A percentile compares a stretch with the other conserved stretches of the same genome.
Evolutionary conservation across 495 filamentous ascomycete genomes (phyloP).

Genomic region (Daldinia loculata): DNA sequence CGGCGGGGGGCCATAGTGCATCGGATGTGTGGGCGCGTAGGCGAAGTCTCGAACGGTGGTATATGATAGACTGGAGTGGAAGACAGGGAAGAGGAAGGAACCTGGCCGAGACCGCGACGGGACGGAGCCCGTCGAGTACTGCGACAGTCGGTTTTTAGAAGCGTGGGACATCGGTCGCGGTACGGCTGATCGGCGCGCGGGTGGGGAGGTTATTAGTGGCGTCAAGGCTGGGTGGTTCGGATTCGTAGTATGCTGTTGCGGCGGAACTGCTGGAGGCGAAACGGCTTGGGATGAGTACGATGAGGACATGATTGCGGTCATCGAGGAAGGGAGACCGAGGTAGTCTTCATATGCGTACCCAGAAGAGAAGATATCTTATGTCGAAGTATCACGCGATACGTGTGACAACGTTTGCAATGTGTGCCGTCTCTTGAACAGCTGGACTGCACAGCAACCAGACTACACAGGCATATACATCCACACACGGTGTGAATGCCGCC

Average conservation of each 20-base stretch:
- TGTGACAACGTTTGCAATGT: constrained; percentile 10
- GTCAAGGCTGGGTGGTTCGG: constrained; percentile 67
- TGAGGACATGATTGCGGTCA: constrained; percentile 67
- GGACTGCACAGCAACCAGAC: constrained; percentile 17
- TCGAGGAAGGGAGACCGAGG: constrained; percentile 42
- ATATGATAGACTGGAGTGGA: constrained; percentile 89
- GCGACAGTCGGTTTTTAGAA: constrained; percentile 72
- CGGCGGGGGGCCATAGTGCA: constrained; percentile 93
- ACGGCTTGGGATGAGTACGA: constrained; percentile 61
- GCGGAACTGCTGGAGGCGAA: constrained; percentile 58
- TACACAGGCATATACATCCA: constrained; percentile 8
- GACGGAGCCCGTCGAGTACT: constrained; percentile 76
- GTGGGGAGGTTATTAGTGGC: constrained; percentile 69
- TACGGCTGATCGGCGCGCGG: constrained; percentile 63
- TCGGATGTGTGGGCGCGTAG: constrained; percentile 79
- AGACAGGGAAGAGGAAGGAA: constrained; percentile 81
- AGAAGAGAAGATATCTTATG: constrained; percentile 28
- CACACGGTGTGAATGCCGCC: constrained; percentile 32
- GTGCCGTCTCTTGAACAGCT: constrained; percentile 14
- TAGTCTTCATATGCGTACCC: constrained; percentile 46
- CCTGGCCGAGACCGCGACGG: constrained; percentile 76
- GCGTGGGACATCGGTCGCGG: constrained; percentile 75
- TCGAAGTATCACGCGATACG: constrained; percentile 14
- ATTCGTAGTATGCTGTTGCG: constrained; percentile 58
- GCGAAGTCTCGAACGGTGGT: constrained; percentile 95